Percentiles rank a stretch among this genome's conserved stretches.
Conservation (phyloP, 768 basidiomycete species). For the Panaeolus papilionaceus region DNA sequence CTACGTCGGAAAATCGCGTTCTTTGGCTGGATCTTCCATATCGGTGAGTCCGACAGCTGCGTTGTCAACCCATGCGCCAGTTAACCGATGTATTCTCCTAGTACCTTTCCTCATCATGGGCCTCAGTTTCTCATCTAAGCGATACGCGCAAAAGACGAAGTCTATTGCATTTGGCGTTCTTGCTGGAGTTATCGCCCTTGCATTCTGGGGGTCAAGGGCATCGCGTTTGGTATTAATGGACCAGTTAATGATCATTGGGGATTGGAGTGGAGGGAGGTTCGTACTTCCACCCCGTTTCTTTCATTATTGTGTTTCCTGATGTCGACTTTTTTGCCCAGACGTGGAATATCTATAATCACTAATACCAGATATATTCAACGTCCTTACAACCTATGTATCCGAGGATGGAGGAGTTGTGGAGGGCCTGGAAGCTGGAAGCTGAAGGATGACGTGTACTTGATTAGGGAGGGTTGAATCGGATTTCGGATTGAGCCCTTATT, state of each 20-base stretch:
- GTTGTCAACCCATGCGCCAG: too few relatives aligned
- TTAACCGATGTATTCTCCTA: conserved; percentile 35
- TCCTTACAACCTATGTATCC: background rate
- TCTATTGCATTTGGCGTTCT: conserved; percentile 71
- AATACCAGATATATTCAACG: conserved; percentile 15
- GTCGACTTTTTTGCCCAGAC: conserved; percentile 24
- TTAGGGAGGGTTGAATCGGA: background rate
- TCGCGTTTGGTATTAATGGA: conserved; percentile 93
- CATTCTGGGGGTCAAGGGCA: conserved; percentile 93
- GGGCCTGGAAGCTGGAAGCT: background rate
- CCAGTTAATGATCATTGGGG: conserved; percentile 84
- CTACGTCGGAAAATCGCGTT: conserved; percentile 90
- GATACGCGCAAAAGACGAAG: conserved; percentile 69
- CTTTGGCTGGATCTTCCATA: conserved; percentile 93
- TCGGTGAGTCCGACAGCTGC: conserved; percentile 53
- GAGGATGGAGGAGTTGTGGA: background rate
- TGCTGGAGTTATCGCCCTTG: conserved; percentile 62
- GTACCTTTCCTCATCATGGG: conserved; percentile 99
- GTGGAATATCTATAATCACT: conserved; percentile 40
- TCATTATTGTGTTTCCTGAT: conserved; percentile 1
- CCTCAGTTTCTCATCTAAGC: conserved; percentile 66
- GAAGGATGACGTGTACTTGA: background rate
- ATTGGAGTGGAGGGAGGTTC: conserved; percentile 74
- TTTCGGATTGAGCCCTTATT: background rate
- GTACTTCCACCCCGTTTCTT: conserved; percentile 25